These are phyloP conservation scores for Malus sylvestris DNA, from an alignment of 306 rosid genomes.

Conservation along the genomic window DNA sequence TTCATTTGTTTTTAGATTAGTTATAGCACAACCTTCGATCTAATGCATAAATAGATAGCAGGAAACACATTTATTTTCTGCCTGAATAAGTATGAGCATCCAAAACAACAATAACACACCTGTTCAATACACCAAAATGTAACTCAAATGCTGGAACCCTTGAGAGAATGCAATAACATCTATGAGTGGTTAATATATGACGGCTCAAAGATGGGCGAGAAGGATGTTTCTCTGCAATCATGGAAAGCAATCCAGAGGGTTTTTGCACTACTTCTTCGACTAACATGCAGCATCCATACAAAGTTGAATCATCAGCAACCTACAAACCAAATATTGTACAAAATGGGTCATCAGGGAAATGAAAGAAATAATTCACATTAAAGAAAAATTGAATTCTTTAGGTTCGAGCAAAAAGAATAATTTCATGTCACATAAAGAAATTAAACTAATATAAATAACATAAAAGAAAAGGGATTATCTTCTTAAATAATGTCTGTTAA, in stretches of 20 bases:
- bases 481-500: not conserved
- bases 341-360: slow-evolving; percentile 3
- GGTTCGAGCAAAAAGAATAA: not conserved
- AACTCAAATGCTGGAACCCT: slow-evolving; percentile 88
- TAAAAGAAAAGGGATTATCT: not conserved
- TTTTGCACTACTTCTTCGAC: slow-evolving; percentile 93
- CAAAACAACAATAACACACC: slow-evolving; percentile 34
- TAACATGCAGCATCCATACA: slow-evolving; percentile 93
- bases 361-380: not conserved
- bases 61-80: not conserved
- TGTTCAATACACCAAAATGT: slow-evolving; percentile 88
- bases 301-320: slow-evolving; percentile 95
- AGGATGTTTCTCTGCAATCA: slow-evolving; percentile 50
- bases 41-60: not conserved
- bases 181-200: slow-evolving; percentile 65
- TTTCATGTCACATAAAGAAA: not conserved
- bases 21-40: not conserved
- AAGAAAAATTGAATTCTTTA: not conserved
- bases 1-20: not conserved
- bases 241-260: slow-evolving; percentile 79
- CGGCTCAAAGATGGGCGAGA: slow-evolving; percentile 64
- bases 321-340: slow-evolving; percentile 21
- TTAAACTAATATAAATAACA: not conserved
- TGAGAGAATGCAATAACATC: slow-evolving; percentile 96
- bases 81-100: not conserved